A percentile compares a stretch with the other conserved stretches of the same genome.
Conservation (phyloP, 163 green algal species). For the Scenedesmus sp. region DNA sequence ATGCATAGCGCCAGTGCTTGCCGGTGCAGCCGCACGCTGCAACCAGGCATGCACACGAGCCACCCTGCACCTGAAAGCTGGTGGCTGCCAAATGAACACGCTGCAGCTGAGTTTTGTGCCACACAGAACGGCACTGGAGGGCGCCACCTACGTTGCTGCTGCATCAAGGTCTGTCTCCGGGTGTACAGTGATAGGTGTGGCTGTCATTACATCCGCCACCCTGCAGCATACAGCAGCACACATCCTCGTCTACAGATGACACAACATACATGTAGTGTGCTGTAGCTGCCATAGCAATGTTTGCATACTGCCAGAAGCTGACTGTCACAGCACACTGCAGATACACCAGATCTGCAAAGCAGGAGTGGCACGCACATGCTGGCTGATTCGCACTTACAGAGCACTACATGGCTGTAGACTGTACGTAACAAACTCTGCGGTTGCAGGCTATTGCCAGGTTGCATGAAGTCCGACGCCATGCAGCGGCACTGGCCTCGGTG, state of each 20-base stretch:
- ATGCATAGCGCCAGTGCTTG: too few species aligned
- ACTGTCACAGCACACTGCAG: background rate
- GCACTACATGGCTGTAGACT: too few species aligned
- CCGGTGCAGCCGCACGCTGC: too few species aligned
- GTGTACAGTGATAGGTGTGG: constrained; percentile 49
- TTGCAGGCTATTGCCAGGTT: too few species aligned
- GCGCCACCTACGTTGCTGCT: constrained; percentile 36
- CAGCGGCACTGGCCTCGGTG: too few species aligned
- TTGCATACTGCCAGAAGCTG: background rate
- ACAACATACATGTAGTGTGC: background rate
- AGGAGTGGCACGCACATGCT: background rate
- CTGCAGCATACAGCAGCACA: constrained; percentile 17
- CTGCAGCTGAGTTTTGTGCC: background rate
- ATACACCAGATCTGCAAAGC: background rate
- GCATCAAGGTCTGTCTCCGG: constrained; percentile 48
- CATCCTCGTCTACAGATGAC: background rate
- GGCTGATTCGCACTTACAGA: background rate
- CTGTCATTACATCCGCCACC: constrained; percentile 54
- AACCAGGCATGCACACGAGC: background rate
- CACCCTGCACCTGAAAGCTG: too few species aligned
- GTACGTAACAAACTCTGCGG: too few species aligned
- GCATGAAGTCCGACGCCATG: too few species aligned
- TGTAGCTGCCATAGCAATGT: background rate
- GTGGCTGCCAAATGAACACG: background rate
- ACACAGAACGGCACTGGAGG: background rate